phyloP scores from a whole-genome alignment of 441 rosid species.

The Populus tomentosa region DNA sequence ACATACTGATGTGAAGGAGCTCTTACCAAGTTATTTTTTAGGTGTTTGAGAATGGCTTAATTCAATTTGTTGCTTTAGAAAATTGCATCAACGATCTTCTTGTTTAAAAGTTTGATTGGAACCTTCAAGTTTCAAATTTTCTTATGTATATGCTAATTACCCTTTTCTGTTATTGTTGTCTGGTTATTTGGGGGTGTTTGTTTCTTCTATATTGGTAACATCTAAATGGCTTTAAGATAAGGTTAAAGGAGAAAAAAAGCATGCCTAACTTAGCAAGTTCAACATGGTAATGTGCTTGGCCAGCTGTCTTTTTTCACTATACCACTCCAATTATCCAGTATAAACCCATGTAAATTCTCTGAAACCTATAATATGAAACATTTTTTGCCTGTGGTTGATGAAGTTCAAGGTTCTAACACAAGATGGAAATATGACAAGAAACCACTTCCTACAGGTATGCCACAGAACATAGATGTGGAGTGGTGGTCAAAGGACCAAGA shows the following conservation, averaged over 20 bases:
- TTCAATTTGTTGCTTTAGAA: too few relatives aligned
- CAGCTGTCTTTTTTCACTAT: background rate
- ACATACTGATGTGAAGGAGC: too few relatives aligned
- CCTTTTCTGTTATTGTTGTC: too few relatives aligned
- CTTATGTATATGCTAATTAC: too few relatives aligned
- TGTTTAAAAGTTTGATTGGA: too few relatives aligned
- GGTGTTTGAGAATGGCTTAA: too few relatives aligned
- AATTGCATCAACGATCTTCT: too few relatives aligned
- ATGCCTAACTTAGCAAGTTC: background rate
- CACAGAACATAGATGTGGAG: slow-evolving; percentile 93
- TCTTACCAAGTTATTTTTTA: slow-evolving; percentile 29
- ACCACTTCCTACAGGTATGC: slow-evolving; percentile 57
- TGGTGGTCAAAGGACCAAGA: slow-evolving; percentile 87
- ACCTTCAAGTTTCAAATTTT: too few relatives aligned
- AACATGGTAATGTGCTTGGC: background rate
- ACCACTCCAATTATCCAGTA: background rate
- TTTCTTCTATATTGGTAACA: too few relatives aligned
- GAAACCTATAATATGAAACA: background rate
- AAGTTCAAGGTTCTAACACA: background rate
- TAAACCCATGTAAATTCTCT: background rate
- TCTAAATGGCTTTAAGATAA: too few relatives aligned
- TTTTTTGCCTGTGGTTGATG: background rate
- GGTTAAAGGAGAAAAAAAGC: too few relatives aligned
- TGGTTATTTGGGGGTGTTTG: too few relatives aligned
- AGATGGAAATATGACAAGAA: slow-evolving; percentile 4